Base-by-base conservation (phyloP, 805 yeast species). In the Sugiyamaella chiloensis region DNA sequence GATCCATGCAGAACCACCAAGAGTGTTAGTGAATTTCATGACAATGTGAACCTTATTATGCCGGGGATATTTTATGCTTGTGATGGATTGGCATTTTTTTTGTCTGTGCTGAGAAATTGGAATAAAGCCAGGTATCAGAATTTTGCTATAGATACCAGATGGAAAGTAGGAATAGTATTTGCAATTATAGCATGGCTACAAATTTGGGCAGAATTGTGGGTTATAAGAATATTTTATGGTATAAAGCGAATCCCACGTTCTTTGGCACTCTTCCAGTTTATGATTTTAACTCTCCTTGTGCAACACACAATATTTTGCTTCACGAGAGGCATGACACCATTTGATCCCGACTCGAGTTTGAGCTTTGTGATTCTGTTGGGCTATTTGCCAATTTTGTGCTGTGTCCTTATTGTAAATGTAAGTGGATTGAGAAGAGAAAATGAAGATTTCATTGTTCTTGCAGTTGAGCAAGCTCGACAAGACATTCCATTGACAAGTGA, bases 21-120 rank as follows among this genome's bases (percentile, higher is more conserved):
- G 12, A 16, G 20, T 21, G 20, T 16, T 19, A 21, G 21, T 3
- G 20, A 12, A 5, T 34, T 34, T 4, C 37, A 34, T 12, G 19
- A 34, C 37, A 34, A 19, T 3, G 52, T 57, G 7, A 50, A 58
- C 24, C 48, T 60, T 24, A 26, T 57, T 8, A 52, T 52, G 43
- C 62, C 64, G 3, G 36, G 60, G 11, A 40, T 50, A 17, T 61
- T 60, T 50, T 60, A 60, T 48, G 23, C 47, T 19, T 53, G 53
- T 42, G 59, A 51, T 19, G 54, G 55, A 21, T 34, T 60, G 6
- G 43, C 51, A 19, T 60, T 60, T 44, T 50, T 60, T 26, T 47
- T 60, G 39, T 57, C 62, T 11, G 60, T 60, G 34, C 50, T 60
- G 17, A 52, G 64, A 7, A 57, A 57, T 46, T 60, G 64, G 64